These are phyloP conservation scores for Nicotiana otophora DNA, from an alignment of 257 asterid species.

Conservation along the genomic window DNA sequence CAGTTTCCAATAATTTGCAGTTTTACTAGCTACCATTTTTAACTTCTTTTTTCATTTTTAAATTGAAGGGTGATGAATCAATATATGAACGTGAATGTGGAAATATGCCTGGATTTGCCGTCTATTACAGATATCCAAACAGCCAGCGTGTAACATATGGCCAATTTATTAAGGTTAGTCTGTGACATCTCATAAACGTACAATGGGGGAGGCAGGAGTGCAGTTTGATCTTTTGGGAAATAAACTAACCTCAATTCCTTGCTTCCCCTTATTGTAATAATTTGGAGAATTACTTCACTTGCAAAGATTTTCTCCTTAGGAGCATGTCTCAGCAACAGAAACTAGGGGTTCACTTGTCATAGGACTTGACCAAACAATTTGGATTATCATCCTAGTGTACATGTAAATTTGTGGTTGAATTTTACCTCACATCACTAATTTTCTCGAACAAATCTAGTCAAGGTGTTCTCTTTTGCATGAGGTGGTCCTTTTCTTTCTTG, in stretches of 20 bases:
- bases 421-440: not conserved
- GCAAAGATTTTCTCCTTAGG: not conserved
- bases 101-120: slow-evolving; percentile 99
- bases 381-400: not conserved
- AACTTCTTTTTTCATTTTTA: not conserved
- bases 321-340: not conserved
- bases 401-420: not conserved
- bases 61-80: slow-evolving; percentile 65
- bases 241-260: not conserved
- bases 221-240: not conserved
- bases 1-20: not conserved
- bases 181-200: not conserved
- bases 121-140: slow-evolving; percentile 92
- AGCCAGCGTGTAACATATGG: slow-evolving; percentile 95
- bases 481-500: not conserved
- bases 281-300: not conserved
- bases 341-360: not conserved
- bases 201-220: not conserved
- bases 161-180: slow-evolving; percentile 88
- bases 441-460: not conserved
- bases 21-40: not conserved
- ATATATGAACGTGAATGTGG: slow-evolving; percentile 97
- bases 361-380: not conserved
- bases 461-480: not conserved
- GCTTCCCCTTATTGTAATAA: not conserved